Base-by-base conservation (phyloP, 2,329 filamentous ascomycete species). In the Aspergillus thermomutatus region DNA sequence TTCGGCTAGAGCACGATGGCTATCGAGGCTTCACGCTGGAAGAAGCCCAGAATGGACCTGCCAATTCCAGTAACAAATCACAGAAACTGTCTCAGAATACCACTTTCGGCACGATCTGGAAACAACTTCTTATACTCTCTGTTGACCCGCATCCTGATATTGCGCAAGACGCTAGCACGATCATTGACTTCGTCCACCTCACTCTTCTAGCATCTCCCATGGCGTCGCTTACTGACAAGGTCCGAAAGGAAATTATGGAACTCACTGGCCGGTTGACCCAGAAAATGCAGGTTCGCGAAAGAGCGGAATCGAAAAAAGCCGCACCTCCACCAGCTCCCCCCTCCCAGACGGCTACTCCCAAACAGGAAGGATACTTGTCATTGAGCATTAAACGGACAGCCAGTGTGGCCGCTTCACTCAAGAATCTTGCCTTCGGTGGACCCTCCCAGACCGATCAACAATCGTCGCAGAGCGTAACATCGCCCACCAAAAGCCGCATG, bases 81-180 rank as follows among this genome's bases (percentile, higher is more conserved):
- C 69, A 64, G 31, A 67, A 62, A n/a, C 50, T 75, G 48, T 91
- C 92, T 11, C 87, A 90, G 62, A 94, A 96, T 69, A 96, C 92
- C 0, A 90, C 96, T 19, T 97, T 95, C 72, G 89, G 92, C 28
- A 90, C 92, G 1, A 89, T 95, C 60, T 99, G 94, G 94, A 94
- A 96, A 72, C 90, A 97, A 67, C 82, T 95, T 46, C 80, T 97
- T 57, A 90, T 96, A 60, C 82, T 97, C 72, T 93, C 91, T 47
- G 91, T 96, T 19, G 94, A 99, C 69, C 93, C 94, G 43, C 92
- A 97, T 69, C 92, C 93, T 1, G 93, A 97, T 69, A 90, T 97
- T 34, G 90, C 95, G 60, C 84, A 88, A 62, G 90, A 94, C 71
- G 93, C 92, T 9, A 87, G 86, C 5, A 82, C 88, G n/a, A 87